Evolutionary conservation across 2,329 filamentous ascomycete species (phyloP).

Genomic region (Paraphaeosphaeria sporulosa): DNA sequence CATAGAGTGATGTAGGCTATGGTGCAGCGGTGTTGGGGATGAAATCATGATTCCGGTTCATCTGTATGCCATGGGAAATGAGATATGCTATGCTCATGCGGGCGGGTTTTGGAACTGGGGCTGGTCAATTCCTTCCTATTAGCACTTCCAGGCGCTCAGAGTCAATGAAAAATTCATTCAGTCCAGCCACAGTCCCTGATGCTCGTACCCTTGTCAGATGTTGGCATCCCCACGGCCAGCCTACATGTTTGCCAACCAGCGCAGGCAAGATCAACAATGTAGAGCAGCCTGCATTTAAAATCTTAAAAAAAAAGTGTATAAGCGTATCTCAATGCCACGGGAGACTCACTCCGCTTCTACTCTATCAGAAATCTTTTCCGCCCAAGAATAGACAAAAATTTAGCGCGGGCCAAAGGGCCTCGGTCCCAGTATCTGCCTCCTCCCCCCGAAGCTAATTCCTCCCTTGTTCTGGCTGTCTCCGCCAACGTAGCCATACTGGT

Average conservation of each 20-base stretch:
- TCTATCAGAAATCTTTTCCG: not conserved
- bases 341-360: not conserved
- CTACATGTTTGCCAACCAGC: not conserved
- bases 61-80: constrained; percentile 49
- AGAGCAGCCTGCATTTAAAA: not conserved
- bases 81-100: constrained; percentile 41
- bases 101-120: constrained; percentile 40
- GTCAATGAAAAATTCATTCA: constrained; percentile 54
- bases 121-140: constrained; percentile 47
- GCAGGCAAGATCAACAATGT: not conserved
- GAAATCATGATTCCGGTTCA: constrained; percentile 48
- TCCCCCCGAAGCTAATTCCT: constrained; percentile 67
- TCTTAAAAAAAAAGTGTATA: not conserved
- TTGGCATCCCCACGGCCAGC: not conserved
- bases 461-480: constrained; percentile 77
- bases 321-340: not conserved
- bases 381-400: not conserved
- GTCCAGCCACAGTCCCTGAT: constrained; percentile 30
- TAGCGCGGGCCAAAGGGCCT: constrained; percentile 61
- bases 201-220: too few relatives aligned
- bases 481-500: constrained; percentile 78
- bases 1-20: constrained; percentile 41
- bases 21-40: constrained; percentile 39
- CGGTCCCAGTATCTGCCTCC: constrained; percentile 81
- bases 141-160: constrained; percentile 53